These are phyloP conservation scores for Oryza glumipatula DNA, from an alignment of 176 grass and related monocot species.

Conservation along the genomic window DNA sequence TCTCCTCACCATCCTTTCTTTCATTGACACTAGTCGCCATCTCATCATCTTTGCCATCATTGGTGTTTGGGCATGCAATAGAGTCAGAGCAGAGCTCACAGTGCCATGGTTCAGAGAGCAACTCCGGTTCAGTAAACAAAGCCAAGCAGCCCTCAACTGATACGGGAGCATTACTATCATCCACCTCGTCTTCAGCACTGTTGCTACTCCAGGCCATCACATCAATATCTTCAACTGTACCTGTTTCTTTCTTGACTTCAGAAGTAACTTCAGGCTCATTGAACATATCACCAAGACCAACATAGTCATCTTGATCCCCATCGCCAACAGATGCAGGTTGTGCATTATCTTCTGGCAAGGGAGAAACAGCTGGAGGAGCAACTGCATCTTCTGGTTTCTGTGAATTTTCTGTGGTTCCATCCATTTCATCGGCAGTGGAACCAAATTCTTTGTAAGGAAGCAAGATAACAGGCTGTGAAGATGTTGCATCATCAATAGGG, in stretches of 20 bases:
- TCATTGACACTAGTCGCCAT: conserved; percentile 42
- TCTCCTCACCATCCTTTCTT: conserved; percentile 44
- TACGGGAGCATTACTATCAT: conserved; percentile 66
- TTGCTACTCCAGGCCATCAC: conserved; percentile 73
- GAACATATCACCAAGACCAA: conserved; percentile 89
- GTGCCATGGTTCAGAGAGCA: conserved; percentile 74
- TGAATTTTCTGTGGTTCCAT: conserved; percentile 40
- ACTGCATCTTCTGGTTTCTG: conserved; percentile 44
- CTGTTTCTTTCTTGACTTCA: conserved; percentile 58
- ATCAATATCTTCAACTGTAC: conserved; percentile 61
- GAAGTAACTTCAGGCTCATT: conserved; percentile 84
- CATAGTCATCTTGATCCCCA: conserved; percentile 64
- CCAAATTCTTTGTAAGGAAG: conserved; percentile 66
- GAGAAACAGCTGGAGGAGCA: conserved; percentile 41
- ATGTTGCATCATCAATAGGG: conserved; percentile 37
- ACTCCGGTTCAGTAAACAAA: conserved; percentile 81
- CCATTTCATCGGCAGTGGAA: conserved; percentile 28
- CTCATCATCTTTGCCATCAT: conserved; percentile 23
- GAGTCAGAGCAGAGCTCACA: conserved; percentile 56
- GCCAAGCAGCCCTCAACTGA: conserved; percentile 83
- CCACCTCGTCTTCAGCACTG: conserved; percentile 76
- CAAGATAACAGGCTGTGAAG: conserved; percentile 56
- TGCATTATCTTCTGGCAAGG: conserved; percentile 40
- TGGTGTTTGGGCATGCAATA: not conserved
- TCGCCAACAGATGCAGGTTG: conserved; percentile 40